Base-by-base conservation (phyloP, 805 yeast species). In the Myxozyma udenii region DNA sequence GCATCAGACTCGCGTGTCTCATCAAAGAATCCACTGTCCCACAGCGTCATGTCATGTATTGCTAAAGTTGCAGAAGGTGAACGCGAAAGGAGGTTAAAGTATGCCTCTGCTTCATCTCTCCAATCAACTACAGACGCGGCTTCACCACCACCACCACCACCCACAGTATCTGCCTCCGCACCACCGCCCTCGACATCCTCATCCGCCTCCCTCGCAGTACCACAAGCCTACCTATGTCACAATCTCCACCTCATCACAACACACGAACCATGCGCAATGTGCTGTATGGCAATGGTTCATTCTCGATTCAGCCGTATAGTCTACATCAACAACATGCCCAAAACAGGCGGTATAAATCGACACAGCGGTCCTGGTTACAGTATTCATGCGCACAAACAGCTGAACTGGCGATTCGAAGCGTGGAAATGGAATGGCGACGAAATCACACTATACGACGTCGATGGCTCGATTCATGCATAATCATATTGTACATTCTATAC, bases 241-340 rank as follows among this genome's bases (percentile, higher is more conserved):
- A 78, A 83, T 48, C 76, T 81, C 58, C 82, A 86, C 55, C 88
- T 93, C 0, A 88, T 85, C 64, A 85, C 95, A 1, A 85, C 96
- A 0, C 95, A 89, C 65, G 98, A 93, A 67, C 98, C 98, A 0
- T 93, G 98, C 63, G 79, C 87, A 0, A 93, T 91, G 97, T 93
- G 98, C 64, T 71, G 87, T 4, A 93, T 93, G 98, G 98, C 98
- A 0, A 72, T 93, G 37, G 83, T 90, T 9, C 98, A 93, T 66
- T 91, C 98, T 0, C 74, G 98, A 44, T 77, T 93, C 0, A 76
- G 80, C 14, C 73, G 88, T 46, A 70, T 91, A 30, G 70, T 86
- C 0, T 91, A 82, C 67, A 59, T 85, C 16, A 69, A 71, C 36
- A 70, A 77, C 2, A 75, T 78, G 57, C 58, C 62, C 0, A 51